Conservation (phyloP, 177 flowering plant genomes). For the Telopea speciosissima region DNA sequence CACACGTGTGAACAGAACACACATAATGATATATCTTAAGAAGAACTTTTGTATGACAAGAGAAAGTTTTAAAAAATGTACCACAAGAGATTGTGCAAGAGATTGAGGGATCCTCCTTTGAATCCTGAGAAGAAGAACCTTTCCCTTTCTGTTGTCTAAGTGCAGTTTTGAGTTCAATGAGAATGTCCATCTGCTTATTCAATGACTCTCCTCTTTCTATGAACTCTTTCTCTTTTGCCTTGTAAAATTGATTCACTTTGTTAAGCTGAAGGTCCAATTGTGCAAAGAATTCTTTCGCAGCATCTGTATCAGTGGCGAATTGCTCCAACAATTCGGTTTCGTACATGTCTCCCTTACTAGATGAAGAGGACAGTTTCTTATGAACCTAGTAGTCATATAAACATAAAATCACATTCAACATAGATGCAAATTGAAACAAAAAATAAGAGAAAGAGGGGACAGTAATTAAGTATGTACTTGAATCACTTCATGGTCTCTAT, state of each 20-base stretch:
- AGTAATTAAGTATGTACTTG: slow-evolving; percentile 43
- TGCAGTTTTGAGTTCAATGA: slow-evolving; percentile 49
- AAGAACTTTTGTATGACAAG: background rate
- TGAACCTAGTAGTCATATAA: slow-evolving; percentile 59
- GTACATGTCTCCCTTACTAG: slow-evolving; percentile 63
- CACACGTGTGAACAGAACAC: background rate
- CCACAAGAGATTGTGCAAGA: slow-evolving; percentile 69
- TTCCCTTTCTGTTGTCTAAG: slow-evolving; percentile 37
- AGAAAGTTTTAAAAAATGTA: slow-evolving; percentile 15
- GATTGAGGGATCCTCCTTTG: slow-evolving; percentile 61
- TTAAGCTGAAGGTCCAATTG: slow-evolving; percentile 75
- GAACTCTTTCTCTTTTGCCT: slow-evolving; percentile 76
- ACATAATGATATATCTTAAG: background rate
- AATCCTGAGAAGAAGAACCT: slow-evolving; percentile 27
- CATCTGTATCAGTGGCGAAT: slow-evolving; percentile 56
- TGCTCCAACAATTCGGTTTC: slow-evolving; percentile 86
- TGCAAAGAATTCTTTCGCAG: slow-evolving; percentile 62
- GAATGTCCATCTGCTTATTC: slow-evolving; percentile 77
- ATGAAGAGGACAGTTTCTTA: slow-evolving; percentile 64
- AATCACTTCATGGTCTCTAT: slow-evolving; percentile 57
- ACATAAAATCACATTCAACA: slow-evolving; percentile 1
- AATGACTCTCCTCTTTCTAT: slow-evolving; percentile 74
- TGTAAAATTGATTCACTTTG: slow-evolving; percentile 88
- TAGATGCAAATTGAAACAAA: too few relatives aligned
- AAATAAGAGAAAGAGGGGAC: background rate